Evolutionary conservation across 2,329 filamentous ascomycete genomes (phyloP), one percentile per base, ranked within the genome.

Genomic region (Escovopsis weberi): DNA sequence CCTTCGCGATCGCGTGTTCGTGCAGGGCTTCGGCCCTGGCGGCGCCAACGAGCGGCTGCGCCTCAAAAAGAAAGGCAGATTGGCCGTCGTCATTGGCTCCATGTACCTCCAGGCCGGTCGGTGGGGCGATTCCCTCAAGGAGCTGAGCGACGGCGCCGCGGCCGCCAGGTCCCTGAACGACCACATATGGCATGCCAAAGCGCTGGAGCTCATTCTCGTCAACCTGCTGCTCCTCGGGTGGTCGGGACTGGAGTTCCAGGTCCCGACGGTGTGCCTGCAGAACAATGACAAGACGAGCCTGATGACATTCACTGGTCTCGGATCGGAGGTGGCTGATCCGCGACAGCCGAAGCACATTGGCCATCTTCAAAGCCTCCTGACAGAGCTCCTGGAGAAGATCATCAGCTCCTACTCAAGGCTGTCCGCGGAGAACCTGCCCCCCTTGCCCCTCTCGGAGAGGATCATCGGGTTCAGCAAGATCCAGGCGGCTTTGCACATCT

Each of bases 111-210:
- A 88, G 60, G 83, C 86, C 42, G 91, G 91, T 26, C 78, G 87
- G 48, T 95, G 91, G 87, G 75, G 72, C 39, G 88, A 96, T 62
- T 88, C 89, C 7, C 61, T 96, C 38, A 82, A 78, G 57, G 85
- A 94, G 56, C 73, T 95, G 19, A 69, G 78, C 9, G 89, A 95
- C 46, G 85, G 82, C 42, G 87, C 84, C 2, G 74, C 75, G 9
- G 77, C 81, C 51, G 82, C 86, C 12, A 82, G 85, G 52, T 79
- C 78, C 33, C 74, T 84, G 45, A 88, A 86, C 53, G 91, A 98
- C 61, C 85, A 94, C 60, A 60, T 96, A n/a, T 98, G 91, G 89
- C 86, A 95, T 63, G 91, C 85, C 15, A 96, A 96, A 62, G 88
- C 86, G 1, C 69, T 98, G 18, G 93, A 98, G 57, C 78, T 88